Evolutionary conservation across 768 basidiomycete species (phyloP).

Genomic region (Dacryopinax spathularia): DNA sequence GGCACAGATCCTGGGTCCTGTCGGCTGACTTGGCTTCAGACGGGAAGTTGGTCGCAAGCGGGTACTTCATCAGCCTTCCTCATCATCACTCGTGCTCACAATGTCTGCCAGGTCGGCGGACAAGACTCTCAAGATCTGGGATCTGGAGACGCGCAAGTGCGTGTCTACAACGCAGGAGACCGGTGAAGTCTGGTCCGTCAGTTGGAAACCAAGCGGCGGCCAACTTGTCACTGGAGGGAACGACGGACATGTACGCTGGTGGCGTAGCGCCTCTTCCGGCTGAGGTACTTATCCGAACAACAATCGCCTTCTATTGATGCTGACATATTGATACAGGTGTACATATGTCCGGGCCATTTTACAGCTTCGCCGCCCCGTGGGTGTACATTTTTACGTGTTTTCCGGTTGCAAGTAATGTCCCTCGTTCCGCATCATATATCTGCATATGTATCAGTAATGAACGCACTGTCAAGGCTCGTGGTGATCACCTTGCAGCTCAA

Average conservation of each 20-base stretch:
- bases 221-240: slow-evolving; percentile 64
- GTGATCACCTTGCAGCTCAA: background rate
- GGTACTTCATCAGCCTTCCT: slow-evolving; percentile 34
- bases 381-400: background rate
- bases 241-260: slow-evolving; percentile 62
- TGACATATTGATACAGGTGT: background rate
- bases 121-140: slow-evolving; percentile 79
- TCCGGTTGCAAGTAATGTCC: background rate
- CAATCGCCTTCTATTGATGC: background rate
- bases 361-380: background rate
- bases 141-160: slow-evolving; percentile 53
- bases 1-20: slow-evolving; percentile 86
- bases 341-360: background rate
- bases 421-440: background rate
- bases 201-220: slow-evolving; percentile 59
- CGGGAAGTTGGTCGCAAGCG: slow-evolving; percentile 61
- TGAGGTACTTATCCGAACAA: background rate
- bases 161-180: slow-evolving; percentile 67
- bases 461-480: background rate
- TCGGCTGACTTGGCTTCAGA: slow-evolving; percentile 72
- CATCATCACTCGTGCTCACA: background rate
- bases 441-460: background rate
- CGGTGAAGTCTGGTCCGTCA: slow-evolving; percentile 72
- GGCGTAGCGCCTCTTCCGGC: slow-evolving; percentile 21
- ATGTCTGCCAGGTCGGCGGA: slow-evolving; percentile 51